Evolutionary conservation across 1,139 yeast species (phyloP), one percentile per base, ranked within the genome.

Genomic region (Geotrichum klebahnii): DNA sequence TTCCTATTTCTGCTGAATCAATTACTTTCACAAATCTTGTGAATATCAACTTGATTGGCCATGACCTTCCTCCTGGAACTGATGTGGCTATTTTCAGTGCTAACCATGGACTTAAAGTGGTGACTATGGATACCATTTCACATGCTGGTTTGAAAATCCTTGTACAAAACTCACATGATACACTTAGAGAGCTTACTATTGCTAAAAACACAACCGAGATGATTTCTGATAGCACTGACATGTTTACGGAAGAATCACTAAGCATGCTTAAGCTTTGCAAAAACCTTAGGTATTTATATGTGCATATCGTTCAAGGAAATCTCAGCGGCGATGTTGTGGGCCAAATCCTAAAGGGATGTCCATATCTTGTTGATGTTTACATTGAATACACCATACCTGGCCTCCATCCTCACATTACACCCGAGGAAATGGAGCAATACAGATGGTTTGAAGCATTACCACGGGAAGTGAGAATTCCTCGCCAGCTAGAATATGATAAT

Each of bases 41-140:
- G 6, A 35, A 14, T 10, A 26, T 43, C 16, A 43, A 43, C 20
- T 28, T 43, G 5, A 43, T 43, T 3, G 46, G 46, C 4, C 38
- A 23, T 14, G 39, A 34, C 39, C 23, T 43, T 38, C 46, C 46
- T 6, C 46, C 39, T 3, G 24, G 32, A 2, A 23, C 38, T 4
- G 46, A 43, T 19, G 39, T 43, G n/a, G 34, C 23, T 10, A 23
- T 43, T 1, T 43, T 43, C 16, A 23, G 17, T 2, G 23, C 39
- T 8, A 33, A 33, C 12, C 24, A 26, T 2, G 23, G 26, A 24
- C 14, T 43, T 12, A 24, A 24, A 22, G 33, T 43, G 2, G 46
- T 43, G 2, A 43, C 46, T 4, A 43, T 43, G 26, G 28, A 43
- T 12, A 16, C 46, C 24, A 23, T 43, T 1, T 43, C 46, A n/a